Percentiles rank a stretch among this genome's conserved stretches.
These are phyloP conservation scores for Rubroboletus satanas DNA, from an alignment of 768 basidiomycete species.

Conservation along the genomic window DNA sequence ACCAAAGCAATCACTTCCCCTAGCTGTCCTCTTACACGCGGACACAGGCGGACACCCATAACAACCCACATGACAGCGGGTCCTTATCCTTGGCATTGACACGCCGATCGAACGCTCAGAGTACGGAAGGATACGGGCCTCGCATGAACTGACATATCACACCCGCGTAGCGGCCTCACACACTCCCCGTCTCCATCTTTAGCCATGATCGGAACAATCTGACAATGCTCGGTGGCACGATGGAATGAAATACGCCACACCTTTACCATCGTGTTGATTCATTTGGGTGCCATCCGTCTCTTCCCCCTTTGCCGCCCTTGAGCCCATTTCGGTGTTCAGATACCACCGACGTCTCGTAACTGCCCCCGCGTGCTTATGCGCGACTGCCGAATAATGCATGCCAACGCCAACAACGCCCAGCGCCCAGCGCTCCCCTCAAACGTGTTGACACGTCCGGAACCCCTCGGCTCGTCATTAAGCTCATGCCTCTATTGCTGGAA, in stretches of 20 bases:
- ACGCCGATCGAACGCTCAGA: not conserved
- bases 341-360: not conserved
- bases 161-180: not conserved
- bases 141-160: not conserved
- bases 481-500: not conserved
- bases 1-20: not conserved
- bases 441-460: not conserved
- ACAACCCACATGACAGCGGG: conserved; percentile 13
- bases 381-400: not conserved
- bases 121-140: conserved; percentile 13
- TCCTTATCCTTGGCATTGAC: conserved; percentile 3
- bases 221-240: conserved; percentile 4
- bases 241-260: not conserved
- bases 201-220: conserved; percentile 6
- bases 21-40: conserved; percentile 1
- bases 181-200: not conserved
- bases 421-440: conserved; percentile 6
- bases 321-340: not conserved
- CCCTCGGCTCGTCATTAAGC: not conserved
- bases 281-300: not conserved
- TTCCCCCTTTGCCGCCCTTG: not conserved
- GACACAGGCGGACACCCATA: conserved; percentile 5
- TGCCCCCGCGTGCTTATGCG: not conserved
- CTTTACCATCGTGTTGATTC: not conserved
- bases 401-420: conserved; percentile 6